phyloP scores from a whole-genome alignment of 2,329 filamentous ascomycete species.

The Zarea fungicola region DNA sequence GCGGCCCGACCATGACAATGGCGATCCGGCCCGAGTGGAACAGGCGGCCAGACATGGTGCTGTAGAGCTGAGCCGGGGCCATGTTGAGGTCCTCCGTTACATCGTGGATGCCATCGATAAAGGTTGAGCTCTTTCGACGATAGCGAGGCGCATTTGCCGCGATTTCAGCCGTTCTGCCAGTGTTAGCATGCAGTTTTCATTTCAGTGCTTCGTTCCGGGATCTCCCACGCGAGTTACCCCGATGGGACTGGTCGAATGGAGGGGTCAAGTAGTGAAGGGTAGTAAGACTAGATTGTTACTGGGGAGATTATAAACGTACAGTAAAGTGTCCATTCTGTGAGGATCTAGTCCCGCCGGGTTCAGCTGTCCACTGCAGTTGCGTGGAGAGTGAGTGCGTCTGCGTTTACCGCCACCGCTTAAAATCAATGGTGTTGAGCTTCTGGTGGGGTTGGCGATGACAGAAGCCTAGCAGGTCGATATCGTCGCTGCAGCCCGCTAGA shows the following conservation, averaged over 20 bases:
- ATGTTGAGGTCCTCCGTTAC: constrained; percentile 73
- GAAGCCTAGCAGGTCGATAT: no score
- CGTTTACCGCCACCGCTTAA: constrained; percentile 4
- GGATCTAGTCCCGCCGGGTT: neutral
- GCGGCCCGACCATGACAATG: constrained; percentile 93
- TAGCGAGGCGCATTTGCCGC: constrained; percentile 87
- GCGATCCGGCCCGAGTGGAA: constrained; percentile 97
- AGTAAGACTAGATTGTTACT: neutral
- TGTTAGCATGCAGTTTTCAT: constrained; percentile 23
- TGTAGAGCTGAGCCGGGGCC: constrained; percentile 95
- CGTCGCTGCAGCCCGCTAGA: neutral
- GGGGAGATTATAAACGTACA: constrained; percentile 20
- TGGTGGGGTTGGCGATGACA: constrained; percentile 10
- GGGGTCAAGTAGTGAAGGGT: neutral
- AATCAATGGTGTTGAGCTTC: neutral
- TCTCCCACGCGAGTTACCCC: constrained; percentile 10
- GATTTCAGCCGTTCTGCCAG: constrained; percentile 75
- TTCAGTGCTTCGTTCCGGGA: neutral
- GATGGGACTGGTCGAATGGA: neutral
- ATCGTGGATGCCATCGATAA: constrained; percentile 96
- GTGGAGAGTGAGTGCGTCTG: neutral
- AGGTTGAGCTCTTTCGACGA: constrained; percentile 88
- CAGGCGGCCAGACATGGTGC: constrained; percentile 91
- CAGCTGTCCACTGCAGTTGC: neutral
- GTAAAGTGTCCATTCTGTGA: constrained; percentile 26